These are phyloP conservation scores for Tilletia caries DNA, from an alignment of 1,284 basidiomycete genomes.

Conservation along the genomic window DNA sequence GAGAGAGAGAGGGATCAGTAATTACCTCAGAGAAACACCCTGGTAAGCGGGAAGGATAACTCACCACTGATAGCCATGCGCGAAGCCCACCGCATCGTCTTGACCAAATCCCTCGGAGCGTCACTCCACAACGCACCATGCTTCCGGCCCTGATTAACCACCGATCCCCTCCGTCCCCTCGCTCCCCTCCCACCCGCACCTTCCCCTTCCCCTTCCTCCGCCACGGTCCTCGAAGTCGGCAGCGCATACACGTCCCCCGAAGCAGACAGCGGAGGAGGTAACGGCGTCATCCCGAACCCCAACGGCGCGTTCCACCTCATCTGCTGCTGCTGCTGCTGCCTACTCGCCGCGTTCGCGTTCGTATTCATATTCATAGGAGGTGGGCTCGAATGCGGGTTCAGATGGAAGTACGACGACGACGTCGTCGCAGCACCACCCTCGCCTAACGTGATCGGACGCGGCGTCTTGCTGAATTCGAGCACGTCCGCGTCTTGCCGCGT, in stretches of 20 bases:
- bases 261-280: too few species aligned
- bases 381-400: not conserved
- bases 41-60: too few species aligned
- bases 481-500: conserved; percentile 46
- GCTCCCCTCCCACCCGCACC: too few species aligned
- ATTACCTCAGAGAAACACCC: too few species aligned
- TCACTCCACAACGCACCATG: conserved; percentile 4
- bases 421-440: not conserved
- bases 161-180: not conserved
- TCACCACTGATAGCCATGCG: conserved; percentile 39
- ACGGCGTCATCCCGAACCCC: not conserved
- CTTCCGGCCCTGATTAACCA: not conserved
- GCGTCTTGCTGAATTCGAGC: conserved; percentile 38
- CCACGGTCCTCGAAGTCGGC: not conserved
- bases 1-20: too few species aligned
- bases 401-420: not conserved
- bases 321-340: too few species aligned
- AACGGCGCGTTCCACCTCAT: not conserved
- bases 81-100: conserved; percentile 50
- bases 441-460: not conserved
- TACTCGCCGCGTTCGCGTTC: too few species aligned
- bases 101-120: not conserved
- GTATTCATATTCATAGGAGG: too few species aligned
- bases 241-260: too few species aligned
- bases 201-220: not conserved